Base-by-base conservation (phyloP, 148 eudicot genomes). In the Nepenthes gracilis region DNA sequence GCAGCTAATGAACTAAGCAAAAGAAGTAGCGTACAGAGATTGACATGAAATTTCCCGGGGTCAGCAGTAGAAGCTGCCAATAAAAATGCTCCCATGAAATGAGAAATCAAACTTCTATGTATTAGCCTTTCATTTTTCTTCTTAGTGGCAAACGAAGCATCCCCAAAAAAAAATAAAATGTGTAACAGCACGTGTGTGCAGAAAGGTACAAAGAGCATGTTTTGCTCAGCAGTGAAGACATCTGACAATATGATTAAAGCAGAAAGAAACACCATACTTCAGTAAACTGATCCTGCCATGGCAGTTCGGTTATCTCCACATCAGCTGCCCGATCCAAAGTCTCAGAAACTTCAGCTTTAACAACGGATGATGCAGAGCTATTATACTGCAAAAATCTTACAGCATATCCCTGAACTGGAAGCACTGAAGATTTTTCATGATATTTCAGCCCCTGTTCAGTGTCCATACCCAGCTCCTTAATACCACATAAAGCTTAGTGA, bases 381-480 rank as follows among this genome's bases (percentile, higher is more conserved):
- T 84, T 86, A 59, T 53, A 70, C 72, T 84, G 77, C 82, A 85
- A 62, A 69, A 83, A 88, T 73, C 88, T 84, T 64, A 79, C 60
- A 35, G 88, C 85, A 61, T 93, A 93, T 69, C 75, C 78, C 66
- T 64, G 73, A 64, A 93, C 70, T 67, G 80, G 75, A 68, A 35
- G 67, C 40, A 61, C 68, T 56, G 48, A 68, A 70, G 69, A 70
- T 43, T 51, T 66, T 63, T 54, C 70, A 51, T 48, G 55, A 60
- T 61, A 40, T 70, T 75, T 85, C 70, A 69, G 63, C 62, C 77
- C 80, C 70, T 63, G 61, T 62, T 58, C 78, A 78, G 76, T 62
- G 59, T 63, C 70, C 62, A 40, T 62, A 48, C 8, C 23, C 35
- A 9, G 13, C 36, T 23, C 36, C 58, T 32, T 9, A 4, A 7